Conservation (phyloP, 2,329 filamentous ascomycete species). For the Aspergillus intermedius region DNA sequence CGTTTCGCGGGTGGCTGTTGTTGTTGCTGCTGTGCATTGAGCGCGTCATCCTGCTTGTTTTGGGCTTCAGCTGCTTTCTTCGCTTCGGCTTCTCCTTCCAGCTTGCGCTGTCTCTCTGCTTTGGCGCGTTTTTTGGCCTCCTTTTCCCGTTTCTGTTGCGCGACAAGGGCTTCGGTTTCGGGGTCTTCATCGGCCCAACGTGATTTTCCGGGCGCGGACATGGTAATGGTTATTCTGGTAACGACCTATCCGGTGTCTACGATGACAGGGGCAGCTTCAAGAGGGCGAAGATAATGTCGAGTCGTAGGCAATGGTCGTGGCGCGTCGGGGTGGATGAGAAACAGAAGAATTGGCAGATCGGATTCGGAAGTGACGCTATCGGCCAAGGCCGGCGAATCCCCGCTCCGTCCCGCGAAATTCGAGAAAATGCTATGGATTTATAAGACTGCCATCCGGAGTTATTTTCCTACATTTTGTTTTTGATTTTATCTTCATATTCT, state of each 20-base stretch:
- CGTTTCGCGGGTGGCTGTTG: constrained; percentile 50
- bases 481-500: background rate
- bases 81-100: constrained; percentile 49
- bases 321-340: background rate
- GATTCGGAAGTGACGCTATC: constrained; percentile 13
- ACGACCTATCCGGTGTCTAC: background rate
- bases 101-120: constrained; percentile 68
- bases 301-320: background rate
- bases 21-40: constrained; percentile 22
- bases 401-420: background rate
- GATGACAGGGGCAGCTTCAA: too few species aligned
- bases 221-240: constrained; percentile 24
- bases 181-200: constrained; percentile 85
- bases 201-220: constrained; percentile 60
- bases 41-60: constrained; percentile 8
- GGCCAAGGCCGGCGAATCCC: background rate
- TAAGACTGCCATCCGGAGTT: background rate
- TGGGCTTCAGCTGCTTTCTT: constrained; percentile 28
- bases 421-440: background rate
- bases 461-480: background rate
- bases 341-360: background rate
- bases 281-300: background rate
- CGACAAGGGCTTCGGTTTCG: constrained; percentile 63
- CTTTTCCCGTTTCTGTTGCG: constrained; percentile 70
- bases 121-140: constrained; percentile 83